Conservation (phyloP, 2,329 filamentous ascomycete genomes). For the Dendrostoma leiphaemia region DNA sequence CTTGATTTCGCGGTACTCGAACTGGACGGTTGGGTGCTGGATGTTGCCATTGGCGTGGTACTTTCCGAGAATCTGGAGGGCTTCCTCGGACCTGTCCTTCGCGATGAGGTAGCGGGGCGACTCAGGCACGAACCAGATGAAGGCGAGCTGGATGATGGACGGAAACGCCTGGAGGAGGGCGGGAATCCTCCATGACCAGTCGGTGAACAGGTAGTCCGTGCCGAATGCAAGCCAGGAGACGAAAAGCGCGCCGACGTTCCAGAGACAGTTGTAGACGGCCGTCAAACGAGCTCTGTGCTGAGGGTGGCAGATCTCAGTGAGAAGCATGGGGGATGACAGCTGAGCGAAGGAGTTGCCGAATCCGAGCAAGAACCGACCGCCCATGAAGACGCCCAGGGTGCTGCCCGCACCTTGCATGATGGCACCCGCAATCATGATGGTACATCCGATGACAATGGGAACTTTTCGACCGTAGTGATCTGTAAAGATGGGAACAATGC, state of each 20-base stretch:
- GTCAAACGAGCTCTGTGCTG: slow-evolving; percentile 48
- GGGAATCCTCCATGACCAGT: slow-evolving; percentile 53
- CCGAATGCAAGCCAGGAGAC: slow-evolving; percentile 51
- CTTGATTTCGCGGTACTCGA: slow-evolving; percentile 59
- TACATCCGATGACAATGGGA: slow-evolving; percentile 52
- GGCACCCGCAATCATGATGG: slow-evolving; percentile 55
- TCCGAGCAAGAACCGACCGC: slow-evolving; percentile 54
- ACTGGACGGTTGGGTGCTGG: slow-evolving; percentile 53
- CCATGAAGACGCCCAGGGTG: slow-evolving; percentile 48
- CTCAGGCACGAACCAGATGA: slow-evolving; percentile 53
- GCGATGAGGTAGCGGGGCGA: slow-evolving; percentile 41
- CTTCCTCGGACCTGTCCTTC: slow-evolving; percentile 43
- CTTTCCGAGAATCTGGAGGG: slow-evolving; percentile 50
- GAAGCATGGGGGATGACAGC: slow-evolving; percentile 49
- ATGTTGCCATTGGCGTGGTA: slow-evolving; percentile 56
- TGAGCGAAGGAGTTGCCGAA: slow-evolving; percentile 55
- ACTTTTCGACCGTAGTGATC: slow-evolving; percentile 52
- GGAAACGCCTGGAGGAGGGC: slow-evolving; percentile 48
- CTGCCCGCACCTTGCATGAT: slow-evolving; percentile 53
- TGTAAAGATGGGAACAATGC: slow-evolving; percentile 53
- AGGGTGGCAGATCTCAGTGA: slow-evolving; percentile 53
- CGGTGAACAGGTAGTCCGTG: slow-evolving; percentile 41
- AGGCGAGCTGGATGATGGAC: slow-evolving; percentile 44
- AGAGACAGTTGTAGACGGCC: slow-evolving; percentile 54
- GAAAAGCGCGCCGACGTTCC: slow-evolving; percentile 47